phyloP scores from a whole-genome alignment of 345 rosid genomes.

The Eucalyptus shirleyi region DNA sequence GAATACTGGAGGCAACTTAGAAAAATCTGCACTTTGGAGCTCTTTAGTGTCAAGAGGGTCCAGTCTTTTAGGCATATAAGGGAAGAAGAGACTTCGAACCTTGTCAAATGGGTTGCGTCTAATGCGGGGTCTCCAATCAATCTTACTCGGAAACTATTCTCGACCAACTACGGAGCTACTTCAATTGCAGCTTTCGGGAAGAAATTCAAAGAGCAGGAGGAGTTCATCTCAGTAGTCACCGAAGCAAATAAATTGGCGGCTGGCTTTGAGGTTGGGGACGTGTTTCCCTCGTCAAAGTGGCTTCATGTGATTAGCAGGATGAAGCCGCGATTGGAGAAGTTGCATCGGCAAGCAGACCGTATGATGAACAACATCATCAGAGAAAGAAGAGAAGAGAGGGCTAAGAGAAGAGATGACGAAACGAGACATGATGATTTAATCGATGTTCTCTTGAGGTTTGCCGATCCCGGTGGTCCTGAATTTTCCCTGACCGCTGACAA shows the following conservation, averaged over 20 bases:
- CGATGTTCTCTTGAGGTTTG: conserved; percentile 5
- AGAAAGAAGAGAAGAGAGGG: background rate
- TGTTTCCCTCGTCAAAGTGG: conserved; percentile 4
- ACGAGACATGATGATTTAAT: background rate
- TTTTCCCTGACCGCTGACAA: conserved; percentile 1
- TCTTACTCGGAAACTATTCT: background rate
- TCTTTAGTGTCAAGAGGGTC: conserved; percentile 3
- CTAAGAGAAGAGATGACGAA: background rate
- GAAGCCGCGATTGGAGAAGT: background rate
- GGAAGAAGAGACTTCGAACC: conserved; percentile 1
- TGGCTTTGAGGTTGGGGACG: conserved; percentile 3
- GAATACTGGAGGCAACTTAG: conserved; percentile 12
- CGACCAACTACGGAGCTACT: background rate
- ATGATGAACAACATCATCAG: conserved; percentile 1
- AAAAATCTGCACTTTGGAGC: conserved; percentile 4
- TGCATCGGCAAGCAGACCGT: background rate
- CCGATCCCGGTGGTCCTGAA: background rate
- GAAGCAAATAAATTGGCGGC: background rate
- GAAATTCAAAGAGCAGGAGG: background rate
- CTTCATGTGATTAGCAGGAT: conserved; percentile 1
- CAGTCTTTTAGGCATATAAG: conserved; percentile 1
- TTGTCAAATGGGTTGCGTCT: background rate
- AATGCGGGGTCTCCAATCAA: background rate
- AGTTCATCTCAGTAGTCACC: background rate
- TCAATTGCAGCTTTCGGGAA: conserved; percentile 4